A percentile compares a stretch with the other conserved stretches of the same genome.
phyloP scores from a whole-genome alignment of 2,329 filamentous ascomycete species.

The Pseudocercospora macadamiae region DNA sequence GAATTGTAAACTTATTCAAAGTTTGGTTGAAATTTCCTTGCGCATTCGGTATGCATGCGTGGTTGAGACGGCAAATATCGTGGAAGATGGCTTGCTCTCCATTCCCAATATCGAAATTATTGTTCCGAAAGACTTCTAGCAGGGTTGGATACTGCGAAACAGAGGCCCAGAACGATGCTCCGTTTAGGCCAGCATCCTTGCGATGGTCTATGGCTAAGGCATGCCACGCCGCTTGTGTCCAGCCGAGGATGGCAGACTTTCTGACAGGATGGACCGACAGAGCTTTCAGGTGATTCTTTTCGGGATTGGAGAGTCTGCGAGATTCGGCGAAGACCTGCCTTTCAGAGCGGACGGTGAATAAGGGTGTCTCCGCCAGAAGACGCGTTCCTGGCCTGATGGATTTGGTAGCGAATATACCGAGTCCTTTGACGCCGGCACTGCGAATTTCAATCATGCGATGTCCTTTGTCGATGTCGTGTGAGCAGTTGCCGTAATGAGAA shows the following conservation, averaged over 20 bases:
- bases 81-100: slow-evolving; percentile 38
- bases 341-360: slow-evolving; percentile 36
- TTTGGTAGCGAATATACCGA: slow-evolving; percentile 44
- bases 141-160: slow-evolving; percentile 21
- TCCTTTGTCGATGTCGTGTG: slow-evolving; percentile 4
- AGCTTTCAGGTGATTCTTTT: slow-evolving; percentile 16
- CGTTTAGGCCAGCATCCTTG: not conserved
- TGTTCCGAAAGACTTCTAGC: slow-evolving; percentile 36
- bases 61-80: slow-evolving; percentile 42
- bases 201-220: not conserved
- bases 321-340: slow-evolving; percentile 26
- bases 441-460: slow-evolving; percentile 29
- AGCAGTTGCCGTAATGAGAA: not conserved
- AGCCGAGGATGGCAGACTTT: slow-evolving; percentile 15
- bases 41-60: slow-evolving; percentile 44
- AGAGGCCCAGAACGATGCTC: slow-evolving; percentile 2
- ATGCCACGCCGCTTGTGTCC: slow-evolving; percentile 21
- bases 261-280: slow-evolving; percentile 17
- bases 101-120: slow-evolving; percentile 32
- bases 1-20: slow-evolving; percentile 29
- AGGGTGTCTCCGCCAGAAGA: slow-evolving; percentile 45
- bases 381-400: slow-evolving; percentile 45
- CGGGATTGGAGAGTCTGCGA: slow-evolving; percentile 27
- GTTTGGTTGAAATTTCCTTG: slow-evolving; percentile 42
- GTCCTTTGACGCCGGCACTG: slow-evolving; percentile 39